Conservation (phyloP, 257 asterid genomes). For the Jaltomata sinuosa region DNA sequence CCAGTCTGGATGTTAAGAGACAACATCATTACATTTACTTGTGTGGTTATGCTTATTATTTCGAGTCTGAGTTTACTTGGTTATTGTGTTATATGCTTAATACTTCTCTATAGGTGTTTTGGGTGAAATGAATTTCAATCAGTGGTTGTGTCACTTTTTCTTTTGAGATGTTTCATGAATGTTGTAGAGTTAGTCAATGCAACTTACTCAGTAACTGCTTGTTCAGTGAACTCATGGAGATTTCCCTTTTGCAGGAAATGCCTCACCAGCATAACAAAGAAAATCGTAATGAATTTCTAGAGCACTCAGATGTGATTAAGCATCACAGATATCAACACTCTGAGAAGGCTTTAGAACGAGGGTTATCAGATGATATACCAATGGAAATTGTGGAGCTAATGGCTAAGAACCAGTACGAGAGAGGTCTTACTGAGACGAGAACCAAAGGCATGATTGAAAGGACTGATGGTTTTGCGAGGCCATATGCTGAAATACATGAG, state of each 20-base stretch:
- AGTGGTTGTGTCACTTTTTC: neutral
- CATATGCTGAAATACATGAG: slow-evolving; percentile 1
- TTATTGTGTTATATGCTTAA: neutral
- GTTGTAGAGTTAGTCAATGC: neutral
- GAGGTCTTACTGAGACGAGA: slow-evolving; percentile 20
- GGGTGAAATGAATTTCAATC: neutral
- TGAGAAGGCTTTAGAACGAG: slow-evolving; percentile 20
- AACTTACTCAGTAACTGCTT: neutral
- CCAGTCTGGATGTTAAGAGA: neutral
- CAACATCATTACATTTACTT: neutral
- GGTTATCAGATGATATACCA: slow-evolving; percentile 7
- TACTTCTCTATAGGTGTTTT: neutral
- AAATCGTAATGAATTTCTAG: slow-evolving; percentile 2
- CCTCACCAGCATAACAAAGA: neutral
- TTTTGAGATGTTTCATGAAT: neutral
- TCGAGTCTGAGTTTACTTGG: neutral
- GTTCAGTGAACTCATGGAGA: neutral
- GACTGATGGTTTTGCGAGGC: neutral
- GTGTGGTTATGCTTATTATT: neutral
- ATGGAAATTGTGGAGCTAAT: slow-evolving; percentile 81
- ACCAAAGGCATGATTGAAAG: neutral
- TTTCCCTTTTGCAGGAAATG: neutral
- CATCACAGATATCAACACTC: slow-evolving; percentile 17
- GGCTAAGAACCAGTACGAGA: slow-evolving; percentile 63
- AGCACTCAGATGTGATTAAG: neutral